phyloP scores from a whole-genome alignment of 163 green algal species.

The Coccomyxa subellipsoidea region DNA sequence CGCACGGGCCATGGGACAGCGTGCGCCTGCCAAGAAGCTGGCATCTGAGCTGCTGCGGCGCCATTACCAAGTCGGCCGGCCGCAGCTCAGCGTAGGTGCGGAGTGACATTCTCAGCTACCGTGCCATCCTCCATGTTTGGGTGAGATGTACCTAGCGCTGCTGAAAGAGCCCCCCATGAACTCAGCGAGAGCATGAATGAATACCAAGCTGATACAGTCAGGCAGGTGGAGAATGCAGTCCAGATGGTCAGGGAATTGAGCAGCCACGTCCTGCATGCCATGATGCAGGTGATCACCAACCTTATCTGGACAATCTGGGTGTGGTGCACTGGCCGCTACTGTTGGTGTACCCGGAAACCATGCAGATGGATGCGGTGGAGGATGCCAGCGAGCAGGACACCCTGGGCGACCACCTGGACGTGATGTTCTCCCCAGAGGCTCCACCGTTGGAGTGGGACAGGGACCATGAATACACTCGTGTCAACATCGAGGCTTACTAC shows the following conservation, averaged over 20 bases:
- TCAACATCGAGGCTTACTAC: constrained; percentile 80
- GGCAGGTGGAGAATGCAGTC: no score
- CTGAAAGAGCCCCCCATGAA: no score
- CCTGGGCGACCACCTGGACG: constrained; percentile 48
- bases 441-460: constrained; percentile 80
- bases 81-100: constrained; percentile 47
- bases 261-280: no score
- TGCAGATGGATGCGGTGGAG: constrained; percentile 65
- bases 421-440: constrained; percentile 58
- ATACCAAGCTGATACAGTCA: no score
- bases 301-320: constrained; percentile 43
- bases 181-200: no score
- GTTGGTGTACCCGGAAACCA: constrained; percentile 73
- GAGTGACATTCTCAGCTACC: no score
- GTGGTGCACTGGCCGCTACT: constrained; percentile 66
- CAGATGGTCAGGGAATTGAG: no score
- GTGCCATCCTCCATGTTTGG: background rate
- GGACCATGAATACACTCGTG: constrained; percentile 57
- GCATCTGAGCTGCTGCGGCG: constrained; percentile 27
- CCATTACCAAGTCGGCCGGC: constrained; percentile 44
- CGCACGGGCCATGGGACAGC: constrained; percentile 15
- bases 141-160: no score
- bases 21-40: constrained; percentile 30
- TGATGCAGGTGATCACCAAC: constrained; percentile 40
- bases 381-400: constrained; percentile 44